Evolutionary conservation across 116 monocot species (phyloP).

Genomic region (Dioscorea cayenensis): DNA sequence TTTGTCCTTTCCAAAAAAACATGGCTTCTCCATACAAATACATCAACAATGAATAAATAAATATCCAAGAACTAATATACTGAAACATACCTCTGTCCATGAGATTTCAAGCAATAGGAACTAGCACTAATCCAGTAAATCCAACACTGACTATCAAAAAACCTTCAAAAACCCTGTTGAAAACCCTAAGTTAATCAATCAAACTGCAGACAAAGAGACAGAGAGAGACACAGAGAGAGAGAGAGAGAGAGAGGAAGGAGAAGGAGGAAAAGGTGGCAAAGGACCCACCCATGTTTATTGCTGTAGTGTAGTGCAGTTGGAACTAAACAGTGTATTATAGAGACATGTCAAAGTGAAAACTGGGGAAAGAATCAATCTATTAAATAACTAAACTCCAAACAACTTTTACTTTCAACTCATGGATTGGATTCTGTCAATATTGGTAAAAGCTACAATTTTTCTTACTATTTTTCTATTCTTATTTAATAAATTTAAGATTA

Average conservation of each 20-base stretch:
- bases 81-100: not conserved
- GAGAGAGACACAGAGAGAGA: not conserved
- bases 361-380: no score
- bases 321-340: not conserved
- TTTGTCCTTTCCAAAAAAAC: no score
- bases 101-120: not conserved
- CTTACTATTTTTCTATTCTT: no score
- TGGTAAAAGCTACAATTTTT: not conserved
- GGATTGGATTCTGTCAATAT: not conserved
- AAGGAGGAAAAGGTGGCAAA: not conserved
- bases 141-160: not conserved
- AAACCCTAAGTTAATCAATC: not conserved
- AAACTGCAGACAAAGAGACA: not conserved
- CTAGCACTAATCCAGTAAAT: not conserved
- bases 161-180: not conserved
- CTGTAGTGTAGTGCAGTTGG: not conserved
- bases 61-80: not conserved
- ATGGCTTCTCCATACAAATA: not conserved
- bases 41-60: not conserved
- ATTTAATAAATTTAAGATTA: no score
- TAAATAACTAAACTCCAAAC: not conserved
- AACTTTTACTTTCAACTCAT: not conserved
- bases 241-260: not conserved
- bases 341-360: not conserved
- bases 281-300: not conserved